These are phyloP conservation scores for Golubevia pallescens DNA, from an alignment of 1,284 basidiomycete species.

Conservation along the genomic window DNA sequence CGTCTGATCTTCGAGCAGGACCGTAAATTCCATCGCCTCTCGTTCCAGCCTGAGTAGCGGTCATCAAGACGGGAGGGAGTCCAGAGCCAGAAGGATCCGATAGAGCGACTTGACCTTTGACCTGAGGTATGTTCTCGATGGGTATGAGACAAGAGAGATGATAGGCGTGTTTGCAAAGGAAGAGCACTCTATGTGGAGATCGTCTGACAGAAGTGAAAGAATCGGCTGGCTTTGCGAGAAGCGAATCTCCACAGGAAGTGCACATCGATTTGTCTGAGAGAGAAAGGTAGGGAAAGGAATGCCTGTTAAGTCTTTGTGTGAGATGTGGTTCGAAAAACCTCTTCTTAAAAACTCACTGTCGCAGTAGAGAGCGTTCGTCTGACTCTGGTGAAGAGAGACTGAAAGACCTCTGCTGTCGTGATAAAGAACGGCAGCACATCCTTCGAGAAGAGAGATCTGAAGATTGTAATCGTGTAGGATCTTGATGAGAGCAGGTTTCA, in stretches of 20 bases:
- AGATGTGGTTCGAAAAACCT: not conserved
- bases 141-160: conserved; percentile 37
- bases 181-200: conserved; percentile 29
- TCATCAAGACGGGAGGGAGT: conserved; percentile 4
- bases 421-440: conserved; percentile 41
- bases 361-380: conserved; percentile 30
- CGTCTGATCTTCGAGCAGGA: conserved; percentile 16
- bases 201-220: conserved; percentile 11
- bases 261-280: conserved; percentile 19
- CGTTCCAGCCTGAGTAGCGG: conserved; percentile 6
- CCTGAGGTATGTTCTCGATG: not conserved
- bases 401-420: conserved; percentile 33
- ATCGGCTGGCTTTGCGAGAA: conserved; percentile 21
- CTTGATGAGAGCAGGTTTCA: conserved; percentile 93
- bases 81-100: conserved; percentile 2
- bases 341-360: conserved; percentile 18
- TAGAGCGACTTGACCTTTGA: not conserved
- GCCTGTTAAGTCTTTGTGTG: not conserved
- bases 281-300: not conserved
- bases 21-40: conserved; percentile 19
- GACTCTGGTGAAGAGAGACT: conserved; percentile 26
- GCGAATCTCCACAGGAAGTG: conserved; percentile 20
- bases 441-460: conserved; percentile 54
- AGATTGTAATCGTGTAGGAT: conserved; percentile 94
- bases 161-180: conserved; percentile 48